Conservation (phyloP, 2,329 filamentous ascomycete species). For the Microdochium trichocladiopsis region DNA sequence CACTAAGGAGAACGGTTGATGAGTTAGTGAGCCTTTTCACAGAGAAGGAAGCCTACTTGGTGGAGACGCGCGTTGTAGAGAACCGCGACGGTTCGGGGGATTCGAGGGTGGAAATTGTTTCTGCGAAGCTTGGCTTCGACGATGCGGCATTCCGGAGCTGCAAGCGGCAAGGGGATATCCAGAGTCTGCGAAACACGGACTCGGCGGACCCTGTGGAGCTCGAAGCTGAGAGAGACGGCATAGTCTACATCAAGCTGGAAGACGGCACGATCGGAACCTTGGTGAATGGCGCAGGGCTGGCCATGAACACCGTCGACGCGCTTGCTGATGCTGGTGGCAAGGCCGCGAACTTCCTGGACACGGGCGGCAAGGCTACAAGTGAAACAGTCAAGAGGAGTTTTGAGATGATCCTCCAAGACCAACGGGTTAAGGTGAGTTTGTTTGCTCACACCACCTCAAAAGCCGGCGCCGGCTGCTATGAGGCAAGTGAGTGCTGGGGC, state of each 20-base stretch:
- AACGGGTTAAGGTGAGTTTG: slow-evolving; percentile 64
- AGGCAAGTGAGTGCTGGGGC: no score
- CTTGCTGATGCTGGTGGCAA: slow-evolving; percentile 59
- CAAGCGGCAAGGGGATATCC: slow-evolving; percentile 54
- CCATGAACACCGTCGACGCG: slow-evolving; percentile 86
- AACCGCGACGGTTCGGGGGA: slow-evolving; percentile 13
- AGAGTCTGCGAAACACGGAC: slow-evolving; percentile 44
- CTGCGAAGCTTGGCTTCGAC: slow-evolving; percentile 58
- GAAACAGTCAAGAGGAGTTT: slow-evolving; percentile 76
- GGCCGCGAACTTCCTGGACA: slow-evolving; percentile 82
- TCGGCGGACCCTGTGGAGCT: slow-evolving; percentile 48
- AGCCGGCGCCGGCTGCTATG: no score
- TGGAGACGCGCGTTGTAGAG: slow-evolving; percentile 43
- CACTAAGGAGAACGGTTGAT: slow-evolving; percentile 41
- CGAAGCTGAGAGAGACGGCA: slow-evolving; percentile 61
- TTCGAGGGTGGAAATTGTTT: slow-evolving; percentile 40
- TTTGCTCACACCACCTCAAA: not conserved
- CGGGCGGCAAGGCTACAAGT: slow-evolving; percentile 78
- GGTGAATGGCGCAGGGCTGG: slow-evolving; percentile 83
- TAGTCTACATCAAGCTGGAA: slow-evolving; percentile 67
- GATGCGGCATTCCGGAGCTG: slow-evolving; percentile 60
- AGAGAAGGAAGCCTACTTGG: slow-evolving; percentile 57
- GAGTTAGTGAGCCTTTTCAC: slow-evolving; percentile 52
- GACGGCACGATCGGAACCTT: slow-evolving; percentile 64
- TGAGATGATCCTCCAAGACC: slow-evolving; percentile 63